These are phyloP conservation scores for Phaeoacremonium minimum DNA, from an alignment of 2,329 filamentous ascomycete species.

Conservation along the genomic window DNA sequence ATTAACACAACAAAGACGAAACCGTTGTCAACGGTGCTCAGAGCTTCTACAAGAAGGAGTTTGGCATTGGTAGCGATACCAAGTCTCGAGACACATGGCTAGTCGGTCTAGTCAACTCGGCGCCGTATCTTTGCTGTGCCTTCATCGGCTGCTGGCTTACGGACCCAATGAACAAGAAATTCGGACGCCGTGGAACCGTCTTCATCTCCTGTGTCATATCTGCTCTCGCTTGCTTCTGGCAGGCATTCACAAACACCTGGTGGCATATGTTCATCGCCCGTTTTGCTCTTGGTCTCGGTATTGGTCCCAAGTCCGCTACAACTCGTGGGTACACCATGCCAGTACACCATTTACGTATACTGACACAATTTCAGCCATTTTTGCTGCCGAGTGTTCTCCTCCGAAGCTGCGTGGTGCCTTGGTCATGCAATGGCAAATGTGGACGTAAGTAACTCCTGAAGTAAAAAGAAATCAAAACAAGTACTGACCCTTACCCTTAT, in stretches of 20 bases:
- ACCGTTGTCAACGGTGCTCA: conserved; percentile 68
- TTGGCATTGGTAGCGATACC: conserved; percentile 51
- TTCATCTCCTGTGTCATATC: conserved; percentile 62
- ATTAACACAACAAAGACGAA: conserved; percentile 50
- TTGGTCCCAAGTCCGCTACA: conserved; percentile 67
- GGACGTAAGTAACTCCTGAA: too few relatives aligned
- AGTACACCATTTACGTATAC: conserved; percentile 1
- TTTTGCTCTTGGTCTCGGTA: conserved; percentile 65
- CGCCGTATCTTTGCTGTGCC: conserved; percentile 63
- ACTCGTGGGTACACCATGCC: conserved; percentile 29
- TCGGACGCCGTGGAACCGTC: conserved; percentile 68
- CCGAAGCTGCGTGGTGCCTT: conserved; percentile 61
- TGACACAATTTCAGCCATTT: conserved; percentile 46
- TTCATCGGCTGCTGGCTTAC: conserved; percentile 70
- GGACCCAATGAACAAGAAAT: conserved; percentile 64
- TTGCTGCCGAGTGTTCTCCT: conserved; percentile 64
- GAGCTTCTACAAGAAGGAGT: conserved; percentile 57
- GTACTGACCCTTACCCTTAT: too few relatives aligned
- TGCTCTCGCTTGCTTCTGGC: conserved; percentile 47
- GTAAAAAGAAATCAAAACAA: too few relatives aligned
- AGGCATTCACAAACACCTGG: conserved; percentile 41
- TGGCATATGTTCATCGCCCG: conserved; percentile 69
- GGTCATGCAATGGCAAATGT: conserved; percentile 55
- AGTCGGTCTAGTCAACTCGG: conserved; percentile 49
- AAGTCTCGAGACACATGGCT: conserved; percentile 51